These are phyloP conservation scores for Taiozyma sp. DNA, from an alignment of 1,139 yeast species.

Conservation along the genomic window DNA sequence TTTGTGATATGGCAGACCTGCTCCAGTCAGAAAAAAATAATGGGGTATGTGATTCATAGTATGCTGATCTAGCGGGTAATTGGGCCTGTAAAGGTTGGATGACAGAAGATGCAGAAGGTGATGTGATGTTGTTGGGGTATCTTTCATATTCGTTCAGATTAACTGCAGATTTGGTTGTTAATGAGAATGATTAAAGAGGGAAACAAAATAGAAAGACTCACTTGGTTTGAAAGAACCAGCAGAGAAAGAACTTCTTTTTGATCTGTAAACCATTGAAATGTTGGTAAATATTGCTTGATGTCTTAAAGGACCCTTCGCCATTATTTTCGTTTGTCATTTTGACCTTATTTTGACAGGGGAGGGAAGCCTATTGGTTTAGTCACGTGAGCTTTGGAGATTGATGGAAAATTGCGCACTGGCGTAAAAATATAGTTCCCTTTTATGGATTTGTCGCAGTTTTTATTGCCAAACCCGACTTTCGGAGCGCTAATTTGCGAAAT, in stretches of 20 bases:
- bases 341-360: neutral
- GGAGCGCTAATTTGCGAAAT: neutral
- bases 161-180: neutral
- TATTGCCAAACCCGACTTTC: neutral
- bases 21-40: constrained; percentile 71
- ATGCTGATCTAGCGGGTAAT: constrained; percentile 41
- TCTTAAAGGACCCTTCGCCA: neutral
- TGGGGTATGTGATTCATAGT: constrained; percentile 58
- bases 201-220: constrained; percentile 2
- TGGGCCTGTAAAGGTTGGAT: constrained; percentile 14
- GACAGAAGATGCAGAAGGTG: constrained; percentile 1
- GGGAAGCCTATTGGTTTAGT: neutral
- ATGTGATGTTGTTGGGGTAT: constrained; percentile 6
- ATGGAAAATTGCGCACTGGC: no score
- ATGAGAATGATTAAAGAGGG: neutral
- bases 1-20: constrained; percentile 24
- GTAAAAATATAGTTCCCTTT: no score
- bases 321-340: neutral
- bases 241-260: constrained; percentile 24
- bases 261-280: constrained; percentile 21
- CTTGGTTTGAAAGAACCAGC: constrained; percentile 20
- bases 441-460: neutral
- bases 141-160: constrained; percentile 15
- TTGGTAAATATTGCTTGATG: neutral
- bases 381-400: no score